These are phyloP conservation scores for Spergularia marina DNA, from an alignment of 148 eudicot genomes.

Conservation along the genomic window DNA sequence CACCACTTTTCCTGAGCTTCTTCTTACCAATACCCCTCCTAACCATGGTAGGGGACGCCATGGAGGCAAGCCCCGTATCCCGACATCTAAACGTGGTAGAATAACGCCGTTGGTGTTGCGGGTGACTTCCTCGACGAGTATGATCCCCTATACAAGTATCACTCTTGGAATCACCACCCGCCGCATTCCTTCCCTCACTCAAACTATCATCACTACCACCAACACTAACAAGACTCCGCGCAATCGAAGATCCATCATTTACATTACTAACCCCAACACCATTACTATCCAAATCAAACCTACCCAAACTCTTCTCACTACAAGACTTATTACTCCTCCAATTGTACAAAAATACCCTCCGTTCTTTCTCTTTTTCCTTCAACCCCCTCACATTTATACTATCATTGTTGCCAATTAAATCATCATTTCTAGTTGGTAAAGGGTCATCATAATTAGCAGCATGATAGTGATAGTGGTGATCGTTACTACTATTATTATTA, in stretches of 20 bases:
- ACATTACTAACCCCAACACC: slow-evolving; percentile 31
- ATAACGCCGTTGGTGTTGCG: slow-evolving; percentile 25
- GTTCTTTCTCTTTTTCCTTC: slow-evolving; percentile 37
- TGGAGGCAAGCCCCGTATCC: slow-evolving; percentile 39
- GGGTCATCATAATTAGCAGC: slow-evolving; percentile 15
- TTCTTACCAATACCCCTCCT: slow-evolving; percentile 50
- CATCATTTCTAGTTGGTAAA: slow-evolving; percentile 23
- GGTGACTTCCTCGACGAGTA: slow-evolving; percentile 25
- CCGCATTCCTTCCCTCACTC: slow-evolving; percentile 58
- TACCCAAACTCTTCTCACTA: slow-evolving; percentile 58
- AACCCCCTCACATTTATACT: slow-evolving; percentile 16
- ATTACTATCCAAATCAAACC: slow-evolving; percentile 33
- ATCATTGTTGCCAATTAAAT: slow-evolving; percentile 5
- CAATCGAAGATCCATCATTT: slow-evolving; percentile 44
- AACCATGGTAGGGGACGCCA: slow-evolving; percentile 42
- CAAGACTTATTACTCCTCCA: slow-evolving; percentile 78
- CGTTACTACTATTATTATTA: slow-evolving; percentile 2
- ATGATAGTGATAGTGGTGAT: slow-evolving; percentile 28
- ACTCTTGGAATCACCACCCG: slow-evolving; percentile 64
- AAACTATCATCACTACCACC: slow-evolving; percentile 59
- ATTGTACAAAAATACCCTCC: slow-evolving; percentile 66
- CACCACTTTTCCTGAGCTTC: slow-evolving; percentile 41
- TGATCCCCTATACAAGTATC: slow-evolving; percentile 50
- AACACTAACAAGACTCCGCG: slow-evolving; percentile 39
- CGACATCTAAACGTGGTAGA: slow-evolving; percentile 48